Evolutionary conservation across 192 early-diverging fungal genomes (phyloP), one percentile per base, ranked within the genome.

Genomic region (Gaertneriomyces semiglobifer): DNA sequence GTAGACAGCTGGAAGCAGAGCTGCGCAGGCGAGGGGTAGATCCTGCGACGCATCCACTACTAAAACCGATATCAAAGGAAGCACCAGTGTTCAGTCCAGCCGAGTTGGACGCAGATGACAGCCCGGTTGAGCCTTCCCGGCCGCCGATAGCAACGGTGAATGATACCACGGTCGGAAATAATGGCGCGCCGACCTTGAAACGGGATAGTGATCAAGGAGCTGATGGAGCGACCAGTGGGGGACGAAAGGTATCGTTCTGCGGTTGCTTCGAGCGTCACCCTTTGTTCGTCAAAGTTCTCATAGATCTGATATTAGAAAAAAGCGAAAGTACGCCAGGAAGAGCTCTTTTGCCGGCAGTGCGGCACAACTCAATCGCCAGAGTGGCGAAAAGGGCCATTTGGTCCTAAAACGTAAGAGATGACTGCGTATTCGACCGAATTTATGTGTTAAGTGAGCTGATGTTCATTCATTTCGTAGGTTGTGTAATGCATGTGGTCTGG

Each of bases 401-500:
- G 79, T 18, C 79, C 79, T 4, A 81, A 81, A 59, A 81, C 79
- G 79, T 79, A 58, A 69, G 69, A 63, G 6, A 18, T 16, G 44
- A n/a, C 44, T 50, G 2, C 44, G 4, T 8, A 18, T 50, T 25
- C 4, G 40, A 8, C n/a, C 20, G 44, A 47, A 4, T 41, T 53
- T 1, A 18, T 58, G 38, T 8, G 12, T 47, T 19, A 12, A 12
- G 0, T 16, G n/a, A 38, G 6, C 66, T 50, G 3, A 19, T 71
- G 1, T 41, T 2, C 1, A 12, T 55, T 58, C 16, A 38, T 20
- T 10, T 25, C 20, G 10, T 46, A 79, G 78, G 16, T 66, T 81
- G 5, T 81, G 79, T 58, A 81, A 81, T 51, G 79, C 79, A 7
- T 81, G 79, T 47, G 79, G 79, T 12, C 63, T 81, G 10, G 79